phyloP scores from a whole-genome alignment of 2,329 filamentous ascomycete genomes.

The Falciphora oryzae region DNA sequence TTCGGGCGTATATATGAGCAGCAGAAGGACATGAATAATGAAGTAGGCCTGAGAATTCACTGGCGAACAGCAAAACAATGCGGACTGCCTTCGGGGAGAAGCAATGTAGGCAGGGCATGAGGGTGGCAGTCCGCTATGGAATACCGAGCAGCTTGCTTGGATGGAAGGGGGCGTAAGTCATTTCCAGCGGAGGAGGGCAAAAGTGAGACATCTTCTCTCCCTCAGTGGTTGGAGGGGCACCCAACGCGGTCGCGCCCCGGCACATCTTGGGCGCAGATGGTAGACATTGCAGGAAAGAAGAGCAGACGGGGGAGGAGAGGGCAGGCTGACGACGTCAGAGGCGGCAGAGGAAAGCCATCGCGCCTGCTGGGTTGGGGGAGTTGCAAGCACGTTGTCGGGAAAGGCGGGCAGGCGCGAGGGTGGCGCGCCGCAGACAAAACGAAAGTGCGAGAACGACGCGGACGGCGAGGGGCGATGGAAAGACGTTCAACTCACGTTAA shows the following conservation, averaged over 20 bases:
- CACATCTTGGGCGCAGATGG: background rate
- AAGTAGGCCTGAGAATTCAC: background rate
- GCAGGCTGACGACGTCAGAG: background rate
- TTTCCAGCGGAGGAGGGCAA: background rate
- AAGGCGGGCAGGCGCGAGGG: background rate
- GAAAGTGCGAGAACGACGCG: slow-evolving; percentile 8
- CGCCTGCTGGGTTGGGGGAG: background rate
- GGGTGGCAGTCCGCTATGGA: background rate
- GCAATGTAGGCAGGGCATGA: background rate
- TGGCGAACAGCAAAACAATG: background rate
- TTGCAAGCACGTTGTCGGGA: background rate
- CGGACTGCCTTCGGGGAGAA: background rate
- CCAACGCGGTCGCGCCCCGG: background rate
- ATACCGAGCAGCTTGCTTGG: background rate
- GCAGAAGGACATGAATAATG: background rate
- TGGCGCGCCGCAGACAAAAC: background rate
- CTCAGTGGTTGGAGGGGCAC: background rate
- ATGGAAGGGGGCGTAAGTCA: background rate
- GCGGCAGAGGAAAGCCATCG: background rate
- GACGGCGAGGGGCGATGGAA: background rate
- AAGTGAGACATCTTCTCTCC: background rate
- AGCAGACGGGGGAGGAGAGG: background rate
- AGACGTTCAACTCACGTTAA: slow-evolving; percentile 55
- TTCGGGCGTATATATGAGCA: background rate
- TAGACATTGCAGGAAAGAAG: background rate